phyloP scores from a whole-genome alignment of 345 rosid species.

The Arabis hirsuta region DNA sequence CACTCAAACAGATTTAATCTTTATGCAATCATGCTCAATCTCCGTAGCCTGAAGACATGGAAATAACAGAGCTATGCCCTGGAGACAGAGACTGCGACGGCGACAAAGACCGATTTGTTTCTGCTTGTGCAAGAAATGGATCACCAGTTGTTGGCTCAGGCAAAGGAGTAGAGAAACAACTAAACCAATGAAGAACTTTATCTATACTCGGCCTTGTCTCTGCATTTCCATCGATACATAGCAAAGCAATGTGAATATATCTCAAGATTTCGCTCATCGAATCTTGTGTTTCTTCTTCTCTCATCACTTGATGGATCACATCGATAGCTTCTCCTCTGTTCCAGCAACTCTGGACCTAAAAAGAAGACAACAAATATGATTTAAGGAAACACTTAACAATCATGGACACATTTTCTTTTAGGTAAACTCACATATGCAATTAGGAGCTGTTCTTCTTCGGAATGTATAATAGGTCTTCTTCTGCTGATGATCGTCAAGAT shows the following conservation, averaged over 20 bases:
- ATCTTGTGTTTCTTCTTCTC: slow-evolving; percentile 15
- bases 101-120: not conserved
- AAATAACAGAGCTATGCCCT: slow-evolving; percentile 12
- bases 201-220: slow-evolving; percentile 35
- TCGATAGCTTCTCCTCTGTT: slow-evolving; percentile 30
- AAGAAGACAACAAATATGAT: not conserved
- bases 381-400: not conserved
- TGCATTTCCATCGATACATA: slow-evolving; percentile 26
- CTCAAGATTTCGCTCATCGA: slow-evolving; percentile 33
- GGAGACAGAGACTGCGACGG: slow-evolving; percentile 22
- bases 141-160: slow-evolving; percentile 16
- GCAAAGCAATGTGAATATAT: slow-evolving; percentile 36
- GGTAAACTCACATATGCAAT: slow-evolving; percentile 24
- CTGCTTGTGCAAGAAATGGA: slow-evolving; percentile 19
- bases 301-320: slow-evolving; percentile 29
- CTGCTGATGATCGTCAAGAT: slow-evolving; percentile 29
- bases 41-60: slow-evolving; percentile 13
- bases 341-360: slow-evolving; percentile 19
- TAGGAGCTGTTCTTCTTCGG: not conserved
- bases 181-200: slow-evolving; percentile 37
- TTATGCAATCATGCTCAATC: not conserved
- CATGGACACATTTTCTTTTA: not conserved
- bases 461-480: too few species aligned
- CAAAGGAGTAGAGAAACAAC: slow-evolving; percentile 30
- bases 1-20: not conserved